Conservation (phyloP, 495 filamentous ascomycete species). For the Bacidia rubella region DNA sequence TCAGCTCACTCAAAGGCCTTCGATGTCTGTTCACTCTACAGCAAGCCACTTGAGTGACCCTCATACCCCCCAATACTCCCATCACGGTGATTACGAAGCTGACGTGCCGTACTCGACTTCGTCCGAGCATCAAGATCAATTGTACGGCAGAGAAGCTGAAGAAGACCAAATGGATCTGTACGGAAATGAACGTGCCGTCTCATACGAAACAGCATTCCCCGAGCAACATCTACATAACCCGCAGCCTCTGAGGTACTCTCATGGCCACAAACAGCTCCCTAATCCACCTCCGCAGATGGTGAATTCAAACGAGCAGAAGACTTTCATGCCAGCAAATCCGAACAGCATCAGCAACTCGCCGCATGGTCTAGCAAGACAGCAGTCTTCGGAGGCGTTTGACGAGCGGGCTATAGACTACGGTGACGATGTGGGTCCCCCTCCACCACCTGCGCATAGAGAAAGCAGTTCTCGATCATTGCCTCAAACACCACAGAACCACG, state of each 20-base stretch:
- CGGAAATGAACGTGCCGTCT: not conserved
- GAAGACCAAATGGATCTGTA: not conserved
- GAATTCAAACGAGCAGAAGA: not conserved
- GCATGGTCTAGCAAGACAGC: not conserved
- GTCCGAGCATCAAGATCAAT: not conserved
- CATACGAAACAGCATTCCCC: too few species aligned
- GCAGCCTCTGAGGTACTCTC: not conserved
- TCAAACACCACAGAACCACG: not conserved
- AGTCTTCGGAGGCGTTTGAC: not conserved
- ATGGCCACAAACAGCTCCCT: not conserved
- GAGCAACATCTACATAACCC: not conserved
- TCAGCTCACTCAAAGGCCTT: not conserved
- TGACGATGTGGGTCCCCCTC: slow-evolving; percentile 37
- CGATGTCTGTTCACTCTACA: slow-evolving; percentile 4
- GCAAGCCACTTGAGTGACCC: not conserved
- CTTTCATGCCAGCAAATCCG: not conserved
- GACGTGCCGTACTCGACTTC: not conserved
- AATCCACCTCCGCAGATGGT: not conserved
- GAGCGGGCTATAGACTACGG: slow-evolving; percentile 16
- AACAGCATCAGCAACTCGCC: not conserved
- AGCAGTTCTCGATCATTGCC: slow-evolving; percentile 8
- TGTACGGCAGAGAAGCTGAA: not conserved
- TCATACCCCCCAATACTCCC: not conserved
- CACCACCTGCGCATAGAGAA: slow-evolving; percentile 35
- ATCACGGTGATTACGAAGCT: not conserved